Evolutionary conservation across 2,329 filamentous ascomycete genomes (phyloP).

Genomic region (Colletotrichum trifolii): DNA sequence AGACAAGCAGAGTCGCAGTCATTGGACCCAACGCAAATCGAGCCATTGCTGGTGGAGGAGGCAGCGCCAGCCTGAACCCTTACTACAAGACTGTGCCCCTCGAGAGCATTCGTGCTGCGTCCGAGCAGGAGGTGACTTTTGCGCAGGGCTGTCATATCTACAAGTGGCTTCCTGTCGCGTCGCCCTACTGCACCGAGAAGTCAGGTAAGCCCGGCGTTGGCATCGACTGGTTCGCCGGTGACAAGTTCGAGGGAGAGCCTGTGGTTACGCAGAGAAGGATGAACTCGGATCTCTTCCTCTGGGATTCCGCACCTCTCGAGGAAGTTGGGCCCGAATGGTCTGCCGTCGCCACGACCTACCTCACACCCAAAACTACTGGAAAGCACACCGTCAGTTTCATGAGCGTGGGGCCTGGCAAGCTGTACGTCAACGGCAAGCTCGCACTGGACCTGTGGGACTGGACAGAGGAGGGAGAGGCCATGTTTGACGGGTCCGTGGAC

Average conservation of each 20-base stretch:
- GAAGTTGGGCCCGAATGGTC: slow-evolving; percentile 73
- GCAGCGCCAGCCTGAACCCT: slow-evolving; percentile 75
- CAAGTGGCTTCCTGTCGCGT: slow-evolving; percentile 74
- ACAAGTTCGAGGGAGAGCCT: slow-evolving; percentile 69
- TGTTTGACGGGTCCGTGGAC: slow-evolving; percentile 76
- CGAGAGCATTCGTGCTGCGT: slow-evolving; percentile 67
- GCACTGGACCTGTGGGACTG: slow-evolving; percentile 76
- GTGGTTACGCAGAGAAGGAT: slow-evolving; percentile 67
- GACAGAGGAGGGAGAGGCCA: slow-evolving; percentile 76
- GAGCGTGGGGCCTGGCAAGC: slow-evolving; percentile 71
- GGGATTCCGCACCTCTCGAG: slow-evolving; percentile 73
- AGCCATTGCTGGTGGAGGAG: slow-evolving; percentile 74
- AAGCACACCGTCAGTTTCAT: slow-evolving; percentile 75
- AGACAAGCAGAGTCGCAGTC: slow-evolving; percentile 69
- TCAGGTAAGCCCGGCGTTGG: slow-evolving; percentile 69
- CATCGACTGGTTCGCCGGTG: slow-evolving; percentile 73
- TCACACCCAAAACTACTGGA: slow-evolving; percentile 69
- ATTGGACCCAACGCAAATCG: slow-evolving; percentile 76
- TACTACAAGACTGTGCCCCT: slow-evolving; percentile 75
- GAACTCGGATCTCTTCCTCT: slow-evolving; percentile 76
- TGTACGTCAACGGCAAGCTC: slow-evolving; percentile 69
- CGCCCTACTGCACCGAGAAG: slow-evolving; percentile 66
- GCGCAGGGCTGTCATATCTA: slow-evolving; percentile 72
- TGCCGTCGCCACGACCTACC: slow-evolving; percentile 68
- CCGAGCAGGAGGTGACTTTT: slow-evolving; percentile 67